Evolutionary conservation across 345 rosid species (phyloP).

Genomic region (Pelargonium nanum): DNA sequence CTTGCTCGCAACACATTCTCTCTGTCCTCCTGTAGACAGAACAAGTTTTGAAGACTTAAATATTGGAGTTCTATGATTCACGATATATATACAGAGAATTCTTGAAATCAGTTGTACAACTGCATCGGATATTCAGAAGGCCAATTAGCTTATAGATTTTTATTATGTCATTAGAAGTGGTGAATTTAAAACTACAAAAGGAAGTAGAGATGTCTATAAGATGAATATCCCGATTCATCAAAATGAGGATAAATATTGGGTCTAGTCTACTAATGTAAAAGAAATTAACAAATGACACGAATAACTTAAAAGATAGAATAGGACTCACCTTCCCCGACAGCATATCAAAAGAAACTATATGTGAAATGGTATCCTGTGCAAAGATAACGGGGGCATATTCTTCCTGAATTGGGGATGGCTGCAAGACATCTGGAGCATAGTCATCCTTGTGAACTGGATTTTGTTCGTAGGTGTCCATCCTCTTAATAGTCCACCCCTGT

Average conservation of each 20-base stretch:
- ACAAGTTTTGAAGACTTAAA: conserved; percentile 6
- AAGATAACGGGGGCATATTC: conserved; percentile 99
- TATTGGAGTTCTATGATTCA: conserved; percentile 3
- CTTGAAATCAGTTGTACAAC: background rate
- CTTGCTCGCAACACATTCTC: conserved; percentile 86
- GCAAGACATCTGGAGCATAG: conserved; percentile 39
- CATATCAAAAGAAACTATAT: conserved; percentile 85
- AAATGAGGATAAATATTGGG: background rate
- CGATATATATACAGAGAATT: no score
- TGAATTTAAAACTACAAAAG: background rate
- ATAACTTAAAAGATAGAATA: conserved; percentile 9
- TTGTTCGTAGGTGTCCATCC: conserved; percentile 60
- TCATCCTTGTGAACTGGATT: conserved; percentile 82
- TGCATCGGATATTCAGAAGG: no score
- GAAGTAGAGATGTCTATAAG: background rate
- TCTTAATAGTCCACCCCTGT: conserved; percentile 89
- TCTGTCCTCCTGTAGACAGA: conserved; percentile 70
- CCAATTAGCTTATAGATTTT: no score
- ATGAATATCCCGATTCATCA: background rate
- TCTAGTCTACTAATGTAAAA: background rate
- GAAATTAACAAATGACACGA: conserved; percentile 2
- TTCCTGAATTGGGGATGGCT: conserved; percentile 73
- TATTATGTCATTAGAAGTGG: no score
- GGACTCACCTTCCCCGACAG: conserved; percentile 76
- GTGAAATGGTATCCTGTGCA: conserved; percentile 91